These are phyloP conservation scores for Zygosaccharomyces pseudorouxii DNA, from an alignment of 805 yeast species.

Conservation along the genomic window DNA sequence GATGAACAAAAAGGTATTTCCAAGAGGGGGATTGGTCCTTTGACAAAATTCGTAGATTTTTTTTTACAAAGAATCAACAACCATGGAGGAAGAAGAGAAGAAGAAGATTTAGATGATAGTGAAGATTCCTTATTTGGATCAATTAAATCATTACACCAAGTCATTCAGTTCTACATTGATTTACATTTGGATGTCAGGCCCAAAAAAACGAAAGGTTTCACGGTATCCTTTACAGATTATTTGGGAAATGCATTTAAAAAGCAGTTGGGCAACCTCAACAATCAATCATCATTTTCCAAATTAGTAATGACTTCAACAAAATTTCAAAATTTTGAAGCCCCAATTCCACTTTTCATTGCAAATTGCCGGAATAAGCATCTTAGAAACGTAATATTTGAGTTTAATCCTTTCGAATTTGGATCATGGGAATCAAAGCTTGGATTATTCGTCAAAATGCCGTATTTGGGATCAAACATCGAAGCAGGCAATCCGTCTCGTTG, in stretches of 20 bases:
- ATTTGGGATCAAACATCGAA: constrained; percentile 46
- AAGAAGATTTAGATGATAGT: not conserved
- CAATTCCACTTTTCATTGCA: constrained; percentile 50
- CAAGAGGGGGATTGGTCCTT: constrained; percentile 17
- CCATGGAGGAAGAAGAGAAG: constrained; percentile 16
- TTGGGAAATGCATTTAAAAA: constrained; percentile 62
- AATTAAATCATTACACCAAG: constrained; percentile 30
- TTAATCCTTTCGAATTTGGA: constrained; percentile 64
- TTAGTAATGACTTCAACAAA: constrained; percentile 22
- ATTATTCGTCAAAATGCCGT: constrained; percentile 47
- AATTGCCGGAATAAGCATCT: constrained; percentile 38
- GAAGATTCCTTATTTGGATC: constrained; percentile 21
- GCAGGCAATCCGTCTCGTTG: constrained; percentile 46
- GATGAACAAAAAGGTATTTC: not conserved
- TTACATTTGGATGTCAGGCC: constrained; percentile 51
- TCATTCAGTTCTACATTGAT: constrained; percentile 46
- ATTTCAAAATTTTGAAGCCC: constrained; percentile 38
- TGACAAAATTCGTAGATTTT: constrained; percentile 14
- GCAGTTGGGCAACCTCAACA: constrained; percentile 30
- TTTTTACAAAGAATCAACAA: constrained; percentile 18
- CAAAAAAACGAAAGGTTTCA: constrained; percentile 50
- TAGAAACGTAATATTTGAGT: constrained; percentile 44
- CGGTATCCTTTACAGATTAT: constrained; percentile 58
- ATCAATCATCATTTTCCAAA: constrained; percentile 38
- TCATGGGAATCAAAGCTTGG: constrained; percentile 52